Conservation (phyloP, 768 basidiomycete species). For the Sporobolomyces roseus region DNA sequence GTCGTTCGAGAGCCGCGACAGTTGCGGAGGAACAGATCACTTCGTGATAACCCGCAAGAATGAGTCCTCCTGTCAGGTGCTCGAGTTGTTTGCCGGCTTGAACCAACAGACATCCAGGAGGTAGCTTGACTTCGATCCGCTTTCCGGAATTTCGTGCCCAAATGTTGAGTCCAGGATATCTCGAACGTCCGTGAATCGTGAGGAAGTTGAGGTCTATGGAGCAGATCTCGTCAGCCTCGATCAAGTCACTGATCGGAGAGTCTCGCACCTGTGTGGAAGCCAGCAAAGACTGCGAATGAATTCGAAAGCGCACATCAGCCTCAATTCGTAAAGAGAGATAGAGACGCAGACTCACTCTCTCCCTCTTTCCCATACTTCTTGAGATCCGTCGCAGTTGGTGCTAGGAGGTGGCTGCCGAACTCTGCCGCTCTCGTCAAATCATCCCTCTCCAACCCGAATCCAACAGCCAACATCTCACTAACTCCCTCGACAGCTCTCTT, state of each 20-base stretch:
- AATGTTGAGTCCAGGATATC: constrained; percentile 82
- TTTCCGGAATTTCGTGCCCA: constrained; percentile 94
- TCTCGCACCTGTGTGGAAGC: constrained; percentile 89
- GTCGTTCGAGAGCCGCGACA: constrained; percentile 63
- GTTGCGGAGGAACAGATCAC: constrained; percentile 85
- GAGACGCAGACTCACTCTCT: constrained; percentile 53
- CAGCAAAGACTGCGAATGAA: constrained; percentile 60
- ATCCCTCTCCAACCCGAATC: constrained; percentile 67
- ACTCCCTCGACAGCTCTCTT: constrained; percentile 78
- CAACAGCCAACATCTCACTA: constrained; percentile 81
- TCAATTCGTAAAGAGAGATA: neutral
- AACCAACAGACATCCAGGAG: constrained; percentile 75
- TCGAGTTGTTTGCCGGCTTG: constrained; percentile 96
- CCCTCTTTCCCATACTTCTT: constrained; percentile 69
- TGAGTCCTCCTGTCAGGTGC: constrained; percentile 56
- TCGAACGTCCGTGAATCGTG: constrained; percentile 81
- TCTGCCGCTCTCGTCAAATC: constrained; percentile 71
- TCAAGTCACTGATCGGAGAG: too few relatives aligned
- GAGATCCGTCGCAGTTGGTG: constrained; percentile 89
- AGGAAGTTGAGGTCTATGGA: constrained; percentile 93
- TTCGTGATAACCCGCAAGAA: constrained; percentile 83
- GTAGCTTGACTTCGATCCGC: constrained; percentile 80
- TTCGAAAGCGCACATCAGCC: neutral
- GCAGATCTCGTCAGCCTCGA: too few relatives aligned
- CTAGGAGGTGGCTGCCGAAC: constrained; percentile 90